Evolutionary conservation across 257 asterid species (phyloP).

Genomic region (Solanum microdontum): DNA sequence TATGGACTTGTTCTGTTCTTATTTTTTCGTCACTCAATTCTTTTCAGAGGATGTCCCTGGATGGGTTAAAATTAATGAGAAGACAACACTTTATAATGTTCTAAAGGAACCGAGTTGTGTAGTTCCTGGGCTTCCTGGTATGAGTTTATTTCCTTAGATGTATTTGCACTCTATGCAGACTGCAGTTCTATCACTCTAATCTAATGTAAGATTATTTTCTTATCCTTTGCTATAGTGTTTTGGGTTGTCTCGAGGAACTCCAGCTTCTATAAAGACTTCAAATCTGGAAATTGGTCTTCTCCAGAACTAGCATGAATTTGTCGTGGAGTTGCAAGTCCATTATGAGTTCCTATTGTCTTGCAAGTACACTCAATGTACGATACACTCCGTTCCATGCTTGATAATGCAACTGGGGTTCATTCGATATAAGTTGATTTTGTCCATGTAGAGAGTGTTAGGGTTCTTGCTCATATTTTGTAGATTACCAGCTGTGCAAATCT

Average conservation of each 20-base stretch:
- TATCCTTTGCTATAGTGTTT: slow-evolving; percentile 44
- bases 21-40: not conserved
- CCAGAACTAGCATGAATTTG: slow-evolving; percentile 27
- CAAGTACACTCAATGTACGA: not conserved
- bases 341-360: not conserved
- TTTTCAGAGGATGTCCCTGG: slow-evolving; percentile 32
- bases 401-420: not conserved
- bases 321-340: not conserved
- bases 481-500: not conserved
- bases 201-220: not conserved
- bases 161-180: not conserved
- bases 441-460: not conserved
- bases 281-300: slow-evolving; percentile 67
- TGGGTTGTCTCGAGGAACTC: slow-evolving; percentile 61
- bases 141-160: slow-evolving; percentile 5
- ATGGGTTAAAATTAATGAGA: slow-evolving; percentile 67
- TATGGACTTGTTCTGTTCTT: not conserved
- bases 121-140: slow-evolving; percentile 88
- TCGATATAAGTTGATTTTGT: not conserved
- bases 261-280: slow-evolving; percentile 57
- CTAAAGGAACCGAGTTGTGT: slow-evolving; percentile 43
- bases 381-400: not conserved
- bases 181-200: not conserved
- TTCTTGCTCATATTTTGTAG: not conserved
- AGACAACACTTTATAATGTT: slow-evolving; percentile 54